These are phyloP conservation scores for Nemania diffusa DNA, from an alignment of 2,329 filamentous ascomycete genomes.

Conservation along the genomic window DNA sequence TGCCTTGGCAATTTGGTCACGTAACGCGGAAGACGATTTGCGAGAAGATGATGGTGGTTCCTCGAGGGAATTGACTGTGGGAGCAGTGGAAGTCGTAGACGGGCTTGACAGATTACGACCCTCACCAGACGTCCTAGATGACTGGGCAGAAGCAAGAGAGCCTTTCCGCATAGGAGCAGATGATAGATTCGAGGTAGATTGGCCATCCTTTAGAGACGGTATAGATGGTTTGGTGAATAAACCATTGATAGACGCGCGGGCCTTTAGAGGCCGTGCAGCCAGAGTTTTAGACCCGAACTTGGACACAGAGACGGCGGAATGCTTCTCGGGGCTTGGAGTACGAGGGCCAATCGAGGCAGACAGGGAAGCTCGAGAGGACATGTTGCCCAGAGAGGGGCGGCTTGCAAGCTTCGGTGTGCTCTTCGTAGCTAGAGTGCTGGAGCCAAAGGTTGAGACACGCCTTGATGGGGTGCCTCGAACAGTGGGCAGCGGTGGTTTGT, in stretches of 20 bases:
- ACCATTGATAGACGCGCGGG: constrained; percentile 63
- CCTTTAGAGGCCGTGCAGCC: constrained; percentile 58
- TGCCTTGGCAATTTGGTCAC: constrained; percentile 92
- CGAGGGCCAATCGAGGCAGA: constrained; percentile 45
- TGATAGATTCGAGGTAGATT: constrained; percentile 40
- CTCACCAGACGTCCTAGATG: constrained; percentile 53
- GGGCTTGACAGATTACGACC: constrained; percentile 51
- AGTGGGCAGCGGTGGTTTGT: constrained; percentile 56
- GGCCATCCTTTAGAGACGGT: constrained; percentile 52
- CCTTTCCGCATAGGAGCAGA: constrained; percentile 52
- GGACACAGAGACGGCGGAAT: constrained; percentile 44
- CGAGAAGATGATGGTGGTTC: constrained; percentile 47
- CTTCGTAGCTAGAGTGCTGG: constrained; percentile 51
- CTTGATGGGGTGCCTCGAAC: constrained; percentile 58
- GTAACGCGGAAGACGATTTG: constrained; percentile 82
- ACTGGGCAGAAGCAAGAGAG: constrained; percentile 54
- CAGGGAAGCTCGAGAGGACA: constrained; percentile 51
- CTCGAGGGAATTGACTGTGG: constrained; percentile 52
- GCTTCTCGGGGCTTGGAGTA: constrained; percentile 56
- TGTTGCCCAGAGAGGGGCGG: constrained; percentile 46
- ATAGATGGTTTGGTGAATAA: constrained; percentile 67
- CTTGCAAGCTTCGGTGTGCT: constrained; percentile 41
- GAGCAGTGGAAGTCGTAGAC: constrained; percentile 53
- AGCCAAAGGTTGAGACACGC: constrained; percentile 49
- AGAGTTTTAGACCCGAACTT: constrained; percentile 61